phyloP scores from a whole-genome alignment of 192 early-diverging fungal species.

The Gonapodya sp. region DNA sequence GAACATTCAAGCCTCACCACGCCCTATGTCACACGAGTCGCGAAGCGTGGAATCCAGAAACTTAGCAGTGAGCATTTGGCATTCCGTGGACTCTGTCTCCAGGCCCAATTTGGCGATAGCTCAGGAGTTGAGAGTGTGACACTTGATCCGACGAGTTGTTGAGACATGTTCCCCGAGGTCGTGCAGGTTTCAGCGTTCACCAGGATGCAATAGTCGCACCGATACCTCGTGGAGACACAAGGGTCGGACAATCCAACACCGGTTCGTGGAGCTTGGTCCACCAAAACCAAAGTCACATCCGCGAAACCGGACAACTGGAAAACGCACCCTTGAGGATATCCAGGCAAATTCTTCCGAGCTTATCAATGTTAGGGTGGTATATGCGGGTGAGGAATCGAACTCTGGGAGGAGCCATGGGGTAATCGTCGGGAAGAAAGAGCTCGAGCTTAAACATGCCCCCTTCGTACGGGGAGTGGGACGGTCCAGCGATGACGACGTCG shows the following conservation, averaged over 20 bases:
- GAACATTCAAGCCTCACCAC: too few relatives aligned
- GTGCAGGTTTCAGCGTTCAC: too few relatives aligned
- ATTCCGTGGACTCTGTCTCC: neutral
- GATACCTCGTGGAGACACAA: too few relatives aligned
- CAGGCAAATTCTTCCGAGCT: conserved; percentile 92
- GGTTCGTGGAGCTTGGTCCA: neutral
- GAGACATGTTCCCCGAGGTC: too few relatives aligned
- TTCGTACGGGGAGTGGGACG: conserved; percentile 88
- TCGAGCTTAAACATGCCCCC: conserved; percentile 94
- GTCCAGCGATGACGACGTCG: conserved; percentile 87
- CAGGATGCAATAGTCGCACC: too few relatives aligned
- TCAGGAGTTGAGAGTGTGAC: too few relatives aligned
- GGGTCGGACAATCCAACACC: too few relatives aligned
- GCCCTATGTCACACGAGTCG: too few relatives aligned
- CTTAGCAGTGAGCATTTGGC: neutral
- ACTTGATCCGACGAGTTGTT: too few relatives aligned
- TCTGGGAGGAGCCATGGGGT: conserved; percentile 97
- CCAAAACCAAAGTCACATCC: too few relatives aligned
- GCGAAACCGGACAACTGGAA: neutral
- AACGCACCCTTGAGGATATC: conserved; percentile 87
- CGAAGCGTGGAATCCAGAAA: too few relatives aligned
- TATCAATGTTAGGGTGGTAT: conserved; percentile 99
- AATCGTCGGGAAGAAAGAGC: conserved; percentile 92
- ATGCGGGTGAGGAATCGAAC: conserved; percentile 97
- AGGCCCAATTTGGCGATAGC: too few relatives aligned